A percentile compares a stretch with the other conserved stretches of the same genome.
Evolutionary conservation across 2,329 filamentous ascomycete species (phyloP).

Genomic region (Sclerotinia sclerotiorum): DNA sequence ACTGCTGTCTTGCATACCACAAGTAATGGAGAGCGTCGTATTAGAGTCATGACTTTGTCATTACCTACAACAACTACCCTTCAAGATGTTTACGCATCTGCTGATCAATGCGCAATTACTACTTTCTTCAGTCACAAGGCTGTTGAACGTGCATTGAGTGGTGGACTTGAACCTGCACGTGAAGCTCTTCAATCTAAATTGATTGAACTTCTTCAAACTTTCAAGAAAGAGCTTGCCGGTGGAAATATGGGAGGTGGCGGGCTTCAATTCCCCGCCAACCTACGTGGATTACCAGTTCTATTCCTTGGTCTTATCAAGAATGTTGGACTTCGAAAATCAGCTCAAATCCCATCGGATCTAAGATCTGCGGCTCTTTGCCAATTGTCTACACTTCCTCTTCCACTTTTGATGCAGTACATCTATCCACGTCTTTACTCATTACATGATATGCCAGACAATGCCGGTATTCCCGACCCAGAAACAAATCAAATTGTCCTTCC

Average conservation of each 20-base stretch:
- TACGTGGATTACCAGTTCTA: slow-evolving; percentile 82
- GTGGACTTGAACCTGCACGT: slow-evolving; percentile 83
- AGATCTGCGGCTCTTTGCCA: slow-evolving; percentile 89
- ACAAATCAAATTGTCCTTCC: slow-evolving; percentile 90
- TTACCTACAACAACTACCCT: slow-evolving; percentile 90
- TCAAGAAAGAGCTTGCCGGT: slow-evolving; percentile 93
- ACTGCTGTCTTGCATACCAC: slow-evolving; percentile 95
- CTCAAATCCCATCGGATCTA: slow-evolving; percentile 91
- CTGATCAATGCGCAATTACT: slow-evolving; percentile 89
- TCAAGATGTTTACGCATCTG: slow-evolving; percentile 89
- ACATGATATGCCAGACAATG: slow-evolving; percentile 95
- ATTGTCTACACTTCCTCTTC: slow-evolving; percentile 88
- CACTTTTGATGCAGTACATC: slow-evolving; percentile 90
- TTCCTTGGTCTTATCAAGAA: slow-evolving; percentile 97
- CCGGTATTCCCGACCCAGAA: slow-evolving; percentile 78
- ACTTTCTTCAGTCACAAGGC: slow-evolving; percentile 98
- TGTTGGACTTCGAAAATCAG: slow-evolving; percentile 86
- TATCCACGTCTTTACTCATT: slow-evolving; percentile 82
- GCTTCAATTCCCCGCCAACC: slow-evolving; percentile 89
- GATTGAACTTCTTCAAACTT: slow-evolving; percentile 88
- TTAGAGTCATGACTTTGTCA: slow-evolving; percentile 88
- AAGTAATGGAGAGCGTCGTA: slow-evolving; percentile 93
- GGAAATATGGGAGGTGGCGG: slow-evolving; percentile 92
- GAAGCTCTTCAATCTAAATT: slow-evolving; percentile 91
- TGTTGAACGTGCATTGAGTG: slow-evolving; percentile 83